Evolutionary conservation across 345 rosid genomes (phyloP), one percentile per base, ranked within the genome.

Genomic region (Euphorbia lathyris): DNA sequence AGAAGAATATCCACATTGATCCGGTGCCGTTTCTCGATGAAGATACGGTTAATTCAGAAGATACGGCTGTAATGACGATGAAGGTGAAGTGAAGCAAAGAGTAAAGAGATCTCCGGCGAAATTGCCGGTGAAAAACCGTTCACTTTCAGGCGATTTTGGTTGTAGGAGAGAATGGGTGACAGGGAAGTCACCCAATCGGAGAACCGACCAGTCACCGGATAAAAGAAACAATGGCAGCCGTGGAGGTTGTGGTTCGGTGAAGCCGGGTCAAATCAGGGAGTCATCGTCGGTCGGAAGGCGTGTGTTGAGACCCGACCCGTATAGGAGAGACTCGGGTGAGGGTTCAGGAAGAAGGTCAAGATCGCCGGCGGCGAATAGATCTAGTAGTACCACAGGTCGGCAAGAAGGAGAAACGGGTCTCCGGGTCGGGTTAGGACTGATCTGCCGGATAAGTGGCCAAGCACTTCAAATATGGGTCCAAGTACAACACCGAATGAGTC

Each of bases 351-450:
- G 82, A 68, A 79, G 85, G 80, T 80, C 78, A 7, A 77, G 81
- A 73, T 80, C 80, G 5, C 80, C 97, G 23, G 92, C 90, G 1
- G 63, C 55, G 27, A 85, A 82, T 22, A 87, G 97, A 84, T 82
- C 95, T 26, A 34, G 4, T n/a, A n/a, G n/a, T 34, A 77, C 43
- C 25, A 74, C 79, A 76, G 86, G 85, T 76, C 82, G 22, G 76
- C 64, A 1, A 84, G 78, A 71, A 79, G 82, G 78, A 77, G 77
- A 5, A 84, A 48, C 68, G 84, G 71, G 64, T 90, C 97, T 9
- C 98, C 98, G 38, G 82, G 86, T 70, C 89, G 88, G 80, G 82
- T 69, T 65, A 75, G 80, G 42, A 0, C 63, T 12, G 93, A 79
- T 53, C 81, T 77, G 19, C 26, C 56, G 62, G 61, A 58, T 65